These are phyloP conservation scores for Clarireedia paspali DNA, from an alignment of 2,329 filamentous ascomycete species.

Conservation along the genomic window DNA sequence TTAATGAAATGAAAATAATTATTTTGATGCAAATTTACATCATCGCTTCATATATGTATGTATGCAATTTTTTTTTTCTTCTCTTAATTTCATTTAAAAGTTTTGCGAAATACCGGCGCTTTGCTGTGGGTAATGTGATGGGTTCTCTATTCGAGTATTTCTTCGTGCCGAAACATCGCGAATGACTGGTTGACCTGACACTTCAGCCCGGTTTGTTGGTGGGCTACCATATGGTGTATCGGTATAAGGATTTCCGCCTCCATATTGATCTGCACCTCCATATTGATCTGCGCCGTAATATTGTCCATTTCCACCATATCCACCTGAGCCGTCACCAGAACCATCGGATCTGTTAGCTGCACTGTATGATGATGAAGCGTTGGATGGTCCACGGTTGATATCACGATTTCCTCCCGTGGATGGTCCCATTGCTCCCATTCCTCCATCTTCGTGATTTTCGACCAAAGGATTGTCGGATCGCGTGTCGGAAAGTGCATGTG, in stretches of 20 bases:
- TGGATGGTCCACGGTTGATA: conserved; percentile 83
- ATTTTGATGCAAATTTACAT: neutral
- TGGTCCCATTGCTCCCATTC: conserved; percentile 75
- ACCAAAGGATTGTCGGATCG: conserved; percentile 62
- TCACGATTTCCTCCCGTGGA: conserved; percentile 61
- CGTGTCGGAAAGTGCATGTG: conserved; percentile 55
- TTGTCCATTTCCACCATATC: conserved; percentile 40
- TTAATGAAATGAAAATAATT: neutral
- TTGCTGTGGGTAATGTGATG: conserved; percentile 82
- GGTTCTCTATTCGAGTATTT: conserved; percentile 91
- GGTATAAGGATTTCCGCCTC: conserved; percentile 47
- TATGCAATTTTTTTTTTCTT: no score
- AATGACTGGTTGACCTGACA: conserved; percentile 67
- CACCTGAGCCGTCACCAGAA: conserved; percentile 42
- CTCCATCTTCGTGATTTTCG: conserved; percentile 57
- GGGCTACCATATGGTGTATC: conserved; percentile 32
- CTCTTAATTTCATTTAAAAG: conserved; percentile 49
- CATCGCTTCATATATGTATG: no score
- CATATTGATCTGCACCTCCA: conserved; percentile 47
- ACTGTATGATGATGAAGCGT: conserved; percentile 94
- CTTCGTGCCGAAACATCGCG: conserved; percentile 85
- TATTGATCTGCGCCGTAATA: conserved; percentile 51
- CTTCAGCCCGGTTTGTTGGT: conserved; percentile 33
- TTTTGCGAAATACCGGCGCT: conserved; percentile 96
- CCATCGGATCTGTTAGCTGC: conserved; percentile 67